A percentile compares a stretch with the other conserved stretches of the same genome.
Evolutionary conservation across 352 stramenopile species (phyloP).

Genomic region (Globisporangium spinosum): DNA sequence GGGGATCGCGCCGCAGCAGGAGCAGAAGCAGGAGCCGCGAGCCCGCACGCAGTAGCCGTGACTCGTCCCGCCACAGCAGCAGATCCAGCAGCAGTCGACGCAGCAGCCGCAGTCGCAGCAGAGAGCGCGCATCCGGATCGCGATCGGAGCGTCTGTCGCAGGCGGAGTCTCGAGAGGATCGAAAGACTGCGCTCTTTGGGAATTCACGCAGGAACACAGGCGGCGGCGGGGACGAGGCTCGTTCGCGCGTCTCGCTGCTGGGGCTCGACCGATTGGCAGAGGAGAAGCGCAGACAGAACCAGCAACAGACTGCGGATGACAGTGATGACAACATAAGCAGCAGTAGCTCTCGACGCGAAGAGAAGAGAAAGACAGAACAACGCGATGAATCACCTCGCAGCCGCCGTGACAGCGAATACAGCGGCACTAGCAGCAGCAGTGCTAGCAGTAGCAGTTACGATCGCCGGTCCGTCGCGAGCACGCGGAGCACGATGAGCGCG

Average conservation of each 20-base stretch:
- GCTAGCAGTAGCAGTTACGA: not conserved
- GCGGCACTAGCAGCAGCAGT: not conserved
- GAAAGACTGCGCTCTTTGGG: constrained; percentile 26
- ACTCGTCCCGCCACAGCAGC: constrained; percentile 7
- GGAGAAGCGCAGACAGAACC: constrained; percentile 48
- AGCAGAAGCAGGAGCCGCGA: constrained; percentile 27
- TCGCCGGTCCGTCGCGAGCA: constrained; percentile 14
- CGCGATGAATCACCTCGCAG: not conserved
- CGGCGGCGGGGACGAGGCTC: not conserved
- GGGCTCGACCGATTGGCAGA: constrained; percentile 61
- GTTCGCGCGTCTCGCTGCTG: constrained; percentile 34
- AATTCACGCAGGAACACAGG: constrained; percentile 12
- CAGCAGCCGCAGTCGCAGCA: constrained; percentile 13
- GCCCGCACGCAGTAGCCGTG: constrained; percentile 14
- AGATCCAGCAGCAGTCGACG: constrained; percentile 10
- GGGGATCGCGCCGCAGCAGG: constrained; percentile 15
- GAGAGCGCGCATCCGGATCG: not conserved
- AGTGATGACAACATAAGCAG: not conserved
- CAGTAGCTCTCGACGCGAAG: not conserved
- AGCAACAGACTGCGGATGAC: not conserved
- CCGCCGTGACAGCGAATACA: not conserved
- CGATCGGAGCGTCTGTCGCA: constrained; percentile 5
- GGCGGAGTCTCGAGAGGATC: constrained; percentile 6
- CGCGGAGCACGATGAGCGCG: constrained; percentile 21
- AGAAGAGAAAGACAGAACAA: not conserved